A percentile compares a stretch with the other conserved stretches of the same genome.
phyloP scores from a whole-genome alignment of 257 asterid species.

The Nyctanthes arbortristis region DNA sequence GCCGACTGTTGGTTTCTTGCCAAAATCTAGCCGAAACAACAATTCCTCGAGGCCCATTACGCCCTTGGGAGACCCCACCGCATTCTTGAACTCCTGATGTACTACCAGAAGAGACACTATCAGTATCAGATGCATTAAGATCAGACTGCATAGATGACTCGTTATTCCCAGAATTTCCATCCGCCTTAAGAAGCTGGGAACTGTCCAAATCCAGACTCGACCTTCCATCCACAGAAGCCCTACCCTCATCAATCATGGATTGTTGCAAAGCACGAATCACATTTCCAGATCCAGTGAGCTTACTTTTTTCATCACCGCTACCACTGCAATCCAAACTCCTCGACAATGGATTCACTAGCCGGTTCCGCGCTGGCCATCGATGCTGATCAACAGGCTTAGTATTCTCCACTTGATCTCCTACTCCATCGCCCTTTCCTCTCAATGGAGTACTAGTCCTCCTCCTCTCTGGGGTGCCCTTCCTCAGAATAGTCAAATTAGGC shows the following conservation, averaged over 20 bases:
- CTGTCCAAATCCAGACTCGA: slow-evolving; percentile 60
- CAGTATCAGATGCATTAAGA: slow-evolving; percentile 80
- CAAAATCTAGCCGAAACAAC: slow-evolving; percentile 82
- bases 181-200: slow-evolving; percentile 53
- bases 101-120: slow-evolving; percentile 95
- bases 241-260: slow-evolving; percentile 71
- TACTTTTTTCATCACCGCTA: slow-evolving; percentile 43
- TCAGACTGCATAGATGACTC: slow-evolving; percentile 56
- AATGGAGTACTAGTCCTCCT: slow-evolving; percentile 63
- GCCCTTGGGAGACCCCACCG: slow-evolving; percentile 36
- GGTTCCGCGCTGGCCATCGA: slow-evolving; percentile 80
- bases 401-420: slow-evolving; percentile 70
- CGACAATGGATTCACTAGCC: slow-evolving; percentile 52
- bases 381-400: slow-evolving; percentile 77
- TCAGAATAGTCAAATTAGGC: slow-evolving; percentile 59
- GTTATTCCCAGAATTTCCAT: slow-evolving; percentile 46
- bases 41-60: slow-evolving; percentile 62
- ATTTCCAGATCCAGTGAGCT: slow-evolving; percentile 62
- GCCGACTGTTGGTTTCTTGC: slow-evolving; percentile 91
- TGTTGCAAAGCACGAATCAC: slow-evolving; percentile 50
- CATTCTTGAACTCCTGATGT: slow-evolving; percentile 76
- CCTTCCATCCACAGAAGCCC: slow-evolving; percentile 73
- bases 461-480: slow-evolving; percentile 81
- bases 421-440: slow-evolving; percentile 55
- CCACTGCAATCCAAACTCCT: slow-evolving; percentile 70